These are phyloP conservation scores for Colletotrichum trifolii DNA, from an alignment of 2,329 filamentous ascomycete genomes.

Conservation along the genomic window DNA sequence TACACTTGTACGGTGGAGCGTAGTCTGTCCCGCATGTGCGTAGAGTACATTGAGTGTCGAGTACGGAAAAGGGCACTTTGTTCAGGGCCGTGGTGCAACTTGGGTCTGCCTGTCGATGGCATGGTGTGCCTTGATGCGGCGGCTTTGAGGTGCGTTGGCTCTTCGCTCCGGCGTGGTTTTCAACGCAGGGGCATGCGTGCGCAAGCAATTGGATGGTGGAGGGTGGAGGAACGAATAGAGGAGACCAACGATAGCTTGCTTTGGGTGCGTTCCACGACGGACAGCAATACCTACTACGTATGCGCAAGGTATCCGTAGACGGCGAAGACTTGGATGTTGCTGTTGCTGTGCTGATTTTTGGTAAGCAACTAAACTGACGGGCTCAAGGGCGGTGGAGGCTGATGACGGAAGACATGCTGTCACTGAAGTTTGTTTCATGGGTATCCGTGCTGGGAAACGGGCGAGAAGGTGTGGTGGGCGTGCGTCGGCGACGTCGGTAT, in stretches of 20 bases:
- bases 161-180: constrained; percentile 9
- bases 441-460: constrained; percentile 23
- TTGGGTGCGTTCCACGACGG: constrained; percentile 9
- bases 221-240: constrained; percentile 28
- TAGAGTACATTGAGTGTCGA: no score
- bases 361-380: neutral
- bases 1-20: neutral
- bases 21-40: no score
- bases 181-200: constrained; percentile 23
- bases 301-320: no score
- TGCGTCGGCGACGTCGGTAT: constrained; percentile 10
- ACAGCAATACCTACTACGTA: no score
- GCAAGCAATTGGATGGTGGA: constrained; percentile 12
- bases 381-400: constrained; percentile 11
- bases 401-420: constrained; percentile 23
- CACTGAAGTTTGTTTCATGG: constrained; percentile 19
- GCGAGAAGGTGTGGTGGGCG: constrained; percentile 4
- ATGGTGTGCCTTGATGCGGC: constrained; percentile 3
- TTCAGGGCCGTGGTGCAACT: constrained; percentile 14
- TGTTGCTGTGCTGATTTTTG: no score
- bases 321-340: no score
- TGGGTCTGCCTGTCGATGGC: constrained; percentile 4
- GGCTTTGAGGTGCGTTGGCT: constrained; percentile 7
- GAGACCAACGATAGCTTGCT: constrained; percentile 27
- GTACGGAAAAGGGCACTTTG: neutral